Base-by-base conservation (phyloP, 116 monocot genomes). In the Iris pallida region DNA sequence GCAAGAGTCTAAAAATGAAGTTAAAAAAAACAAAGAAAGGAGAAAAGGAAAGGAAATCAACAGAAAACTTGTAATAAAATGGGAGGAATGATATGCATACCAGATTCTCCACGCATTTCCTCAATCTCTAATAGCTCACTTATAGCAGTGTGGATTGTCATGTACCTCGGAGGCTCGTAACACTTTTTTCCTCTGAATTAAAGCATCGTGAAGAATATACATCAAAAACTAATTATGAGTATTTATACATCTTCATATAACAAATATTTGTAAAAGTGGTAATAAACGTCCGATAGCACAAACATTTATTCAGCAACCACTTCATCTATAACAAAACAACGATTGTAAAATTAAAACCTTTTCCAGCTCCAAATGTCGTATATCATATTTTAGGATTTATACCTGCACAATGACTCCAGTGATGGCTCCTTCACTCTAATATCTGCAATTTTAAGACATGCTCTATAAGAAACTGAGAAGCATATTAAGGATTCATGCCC, bases 391-490 rank as follows among this genome's bases (percentile, higher is more conserved):
- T 10, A n/a, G 52, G n/a, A 53, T 6, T 30, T 52, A n/a, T 74
- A 88, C 95, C 95, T 90, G 82, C 86, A 88, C 57, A 95, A 74
- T 58, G 88, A 88, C 75, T 95, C 95, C 58, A 88, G 53, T 13
- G 91, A 80, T 12, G 95, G 95, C 42, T 95, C 95, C 84, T 91
- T 95, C 57, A 95, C 95, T 57, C 90, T 90, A 55, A 95, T 95
- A 88, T 95, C 90, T 95, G 88, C 81, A 81, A 47, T 68, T 15
- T 42, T 6, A 73, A 58, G 62, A 57, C 6, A 52, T 57, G 0
- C 8, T 41, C 8, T 42, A 41, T 20, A 49, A 66, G 13, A 47
- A 51, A 15, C 30, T 40, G 6, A 55, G 44, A 69, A 0, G 19
- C 57, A 57, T 18, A 76, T 20, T 1, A 75, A 30, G 30, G 30